A percentile compares a stretch with the other conserved stretches of the same genome.
phyloP scores from a whole-genome alignment of 1,284 basidiomycete species.

The Cryptococcus jaspeensis region DNA sequence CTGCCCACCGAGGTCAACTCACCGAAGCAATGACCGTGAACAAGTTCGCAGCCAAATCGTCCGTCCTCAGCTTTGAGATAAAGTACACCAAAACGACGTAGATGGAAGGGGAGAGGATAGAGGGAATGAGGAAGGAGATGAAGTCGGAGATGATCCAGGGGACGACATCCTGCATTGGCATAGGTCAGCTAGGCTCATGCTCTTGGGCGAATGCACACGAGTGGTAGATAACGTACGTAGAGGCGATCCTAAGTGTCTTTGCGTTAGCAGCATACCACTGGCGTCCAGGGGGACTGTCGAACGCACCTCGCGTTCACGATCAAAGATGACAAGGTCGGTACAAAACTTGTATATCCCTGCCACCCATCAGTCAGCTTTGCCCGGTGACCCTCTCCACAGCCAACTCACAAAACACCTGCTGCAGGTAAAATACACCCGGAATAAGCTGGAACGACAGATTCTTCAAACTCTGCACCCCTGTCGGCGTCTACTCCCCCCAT shows the following conservation, averaged over 20 bases:
- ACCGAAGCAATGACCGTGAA: conserved; percentile 52
- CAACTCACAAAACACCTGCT: conserved; percentile 43
- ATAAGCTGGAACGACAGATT: conserved; percentile 46
- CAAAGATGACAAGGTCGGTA: conserved; percentile 54
- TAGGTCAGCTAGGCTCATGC: not conserved
- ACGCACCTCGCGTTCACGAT: conserved; percentile 53
- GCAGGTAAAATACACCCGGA: conserved; percentile 48
- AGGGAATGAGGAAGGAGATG: conserved; percentile 46
- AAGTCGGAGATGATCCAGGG: conserved; percentile 52
- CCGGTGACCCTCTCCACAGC: not conserved
- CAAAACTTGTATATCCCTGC: conserved; percentile 49
- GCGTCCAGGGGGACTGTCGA: not conserved
- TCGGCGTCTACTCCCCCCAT: conserved; percentile 36
- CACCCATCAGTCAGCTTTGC: not conserved
- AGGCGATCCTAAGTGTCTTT: conserved; percentile 39
- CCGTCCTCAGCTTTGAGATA: conserved; percentile 48
- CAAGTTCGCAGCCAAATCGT: conserved; percentile 49
- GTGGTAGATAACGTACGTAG: conserved; percentile 28
- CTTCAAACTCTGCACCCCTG: conserved; percentile 54
- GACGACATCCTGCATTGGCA: conserved; percentile 40
- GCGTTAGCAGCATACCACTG: not conserved
- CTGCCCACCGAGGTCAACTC: not conserved
- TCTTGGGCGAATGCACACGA: not conserved
- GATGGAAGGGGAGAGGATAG: conserved; percentile 42
- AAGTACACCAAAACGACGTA: conserved; percentile 51